phyloP scores from a whole-genome alignment of 768 basidiomycete species.

The Rhizopogon vinicolor region DNA sequence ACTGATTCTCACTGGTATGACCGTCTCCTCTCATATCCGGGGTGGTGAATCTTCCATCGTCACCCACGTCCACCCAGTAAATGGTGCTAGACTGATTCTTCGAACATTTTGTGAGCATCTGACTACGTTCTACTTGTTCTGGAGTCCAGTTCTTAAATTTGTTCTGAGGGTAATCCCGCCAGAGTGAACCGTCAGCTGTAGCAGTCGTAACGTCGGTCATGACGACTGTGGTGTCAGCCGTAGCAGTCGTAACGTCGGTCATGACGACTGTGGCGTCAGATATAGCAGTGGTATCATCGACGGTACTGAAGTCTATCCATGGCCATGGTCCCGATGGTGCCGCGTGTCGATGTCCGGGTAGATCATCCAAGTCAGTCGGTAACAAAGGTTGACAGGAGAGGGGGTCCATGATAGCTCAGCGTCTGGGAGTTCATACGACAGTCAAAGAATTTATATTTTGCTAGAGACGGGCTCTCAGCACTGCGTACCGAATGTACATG shows the following conservation, averaged over 20 bases:
- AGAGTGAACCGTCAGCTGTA: background rate
- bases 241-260: background rate
- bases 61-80: conserved; percentile 20
- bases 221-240: no score
- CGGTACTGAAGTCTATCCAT: conserved; percentile 12
- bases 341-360: conserved; percentile 5
- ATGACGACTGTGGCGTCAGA: background rate
- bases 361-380: no score
- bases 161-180: conserved; percentile 21
- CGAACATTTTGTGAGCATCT: conserved; percentile 21
- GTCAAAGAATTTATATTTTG: no score
- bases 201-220: background rate
- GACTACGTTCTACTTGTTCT: conserved; percentile 23
- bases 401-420: no score
- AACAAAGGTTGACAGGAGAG: no score
- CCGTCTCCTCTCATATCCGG: background rate
- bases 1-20: conserved; percentile 4
- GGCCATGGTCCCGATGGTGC: conserved; percentile 30
- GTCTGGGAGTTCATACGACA: no score
- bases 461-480: no score
- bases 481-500: background rate
- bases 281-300: background rate
- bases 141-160: conserved; percentile 28
- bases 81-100: conserved; percentile 13
- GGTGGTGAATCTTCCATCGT: conserved; percentile 8